phyloP scores from a whole-genome alignment of 2,329 filamentous ascomycete species.

The Penicillium crustosum region DNA sequence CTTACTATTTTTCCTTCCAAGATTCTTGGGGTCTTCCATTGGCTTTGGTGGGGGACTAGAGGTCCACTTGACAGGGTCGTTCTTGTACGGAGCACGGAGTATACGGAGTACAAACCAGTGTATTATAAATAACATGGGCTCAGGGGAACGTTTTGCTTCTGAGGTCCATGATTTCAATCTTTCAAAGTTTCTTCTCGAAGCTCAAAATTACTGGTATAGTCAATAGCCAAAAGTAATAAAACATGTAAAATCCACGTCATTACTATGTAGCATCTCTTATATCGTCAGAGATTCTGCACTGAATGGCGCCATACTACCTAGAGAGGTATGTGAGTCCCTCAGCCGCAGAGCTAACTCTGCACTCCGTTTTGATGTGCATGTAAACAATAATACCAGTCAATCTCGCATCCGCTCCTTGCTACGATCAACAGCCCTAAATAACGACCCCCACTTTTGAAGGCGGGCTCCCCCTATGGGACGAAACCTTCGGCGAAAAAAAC shows the following conservation, averaged over 20 bases:
- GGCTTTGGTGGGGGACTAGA: conserved; percentile 24
- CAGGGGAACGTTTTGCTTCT: background rate
- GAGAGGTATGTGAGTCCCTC: background rate
- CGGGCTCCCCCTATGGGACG: conserved; percentile 11
- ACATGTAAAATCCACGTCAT: background rate
- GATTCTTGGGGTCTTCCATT: conserved; percentile 29
- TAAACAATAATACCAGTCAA: conserved; percentile 23
- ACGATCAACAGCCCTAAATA: conserved; percentile 27
- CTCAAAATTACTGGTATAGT: conserved; percentile 1
- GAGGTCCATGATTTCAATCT: conserved; percentile 1
- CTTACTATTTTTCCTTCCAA: conserved; percentile 22
- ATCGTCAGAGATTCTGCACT: background rate
- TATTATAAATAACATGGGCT: conserved; percentile 1
- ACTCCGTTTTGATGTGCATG: conserved; percentile 18
- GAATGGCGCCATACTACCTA: background rate
- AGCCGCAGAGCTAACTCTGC: background rate
- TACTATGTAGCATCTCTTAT: background rate
- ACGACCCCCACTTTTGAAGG: conserved; percentile 19
- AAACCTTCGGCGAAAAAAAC: conserved; percentile 4
- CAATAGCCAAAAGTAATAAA: background rate
- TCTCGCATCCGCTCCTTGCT: conserved; percentile 27
- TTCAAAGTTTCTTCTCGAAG: conserved; percentile 7
- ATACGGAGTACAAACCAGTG: background rate
- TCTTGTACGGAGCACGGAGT: background rate
- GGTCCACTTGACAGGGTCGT: conserved; percentile 24